phyloP scores from a whole-genome alignment of 495 filamentous ascomycete genomes.

The Penicillium cataractarum region DNA sequence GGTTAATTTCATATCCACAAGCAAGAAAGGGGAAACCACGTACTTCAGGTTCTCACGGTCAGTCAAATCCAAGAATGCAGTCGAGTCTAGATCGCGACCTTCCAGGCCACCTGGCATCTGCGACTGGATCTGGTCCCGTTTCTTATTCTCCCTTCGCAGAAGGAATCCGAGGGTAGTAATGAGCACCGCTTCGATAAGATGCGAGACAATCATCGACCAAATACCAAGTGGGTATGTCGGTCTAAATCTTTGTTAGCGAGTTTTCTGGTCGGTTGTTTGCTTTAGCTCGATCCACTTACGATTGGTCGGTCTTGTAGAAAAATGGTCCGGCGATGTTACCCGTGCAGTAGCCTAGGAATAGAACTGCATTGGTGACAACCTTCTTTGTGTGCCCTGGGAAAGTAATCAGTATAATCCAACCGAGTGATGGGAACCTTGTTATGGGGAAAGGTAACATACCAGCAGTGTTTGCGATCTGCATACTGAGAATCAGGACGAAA shows the following conservation, averaged over 20 bases:
- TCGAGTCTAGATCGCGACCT: constrained; percentile 55
- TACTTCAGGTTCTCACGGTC: constrained; percentile 62
- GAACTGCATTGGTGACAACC: constrained; percentile 61
- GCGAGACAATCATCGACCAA: constrained; percentile 65
- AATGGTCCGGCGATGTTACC: constrained; percentile 62
- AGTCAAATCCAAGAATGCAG: constrained; percentile 64
- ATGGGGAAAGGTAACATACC: constrained; percentile 26
- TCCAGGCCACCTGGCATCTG: constrained; percentile 51
- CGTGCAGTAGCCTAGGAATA: constrained; percentile 57
- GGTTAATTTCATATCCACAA: background rate
- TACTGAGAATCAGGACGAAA: constrained; percentile 60
- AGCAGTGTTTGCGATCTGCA: constrained; percentile 60
- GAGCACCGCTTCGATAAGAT: constrained; percentile 55
- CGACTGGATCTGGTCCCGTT: constrained; percentile 55
- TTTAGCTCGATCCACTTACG: constrained; percentile 24
- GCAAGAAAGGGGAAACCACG: constrained; percentile 5
- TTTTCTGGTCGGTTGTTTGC: too few species aligned
- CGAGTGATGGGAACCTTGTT: background rate
- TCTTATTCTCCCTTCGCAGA: constrained; percentile 59
- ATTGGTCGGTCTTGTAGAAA: constrained; percentile 61
- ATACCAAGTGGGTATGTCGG: constrained; percentile 62
- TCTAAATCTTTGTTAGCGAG: constrained; percentile 21
- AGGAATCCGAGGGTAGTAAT: constrained; percentile 51
- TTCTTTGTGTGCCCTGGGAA: constrained; percentile 63
- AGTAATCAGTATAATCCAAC: background rate